These are phyloP conservation scores for Alnus glutinosa DNA, from an alignment of 306 rosid species.

Conservation along the genomic window DNA sequence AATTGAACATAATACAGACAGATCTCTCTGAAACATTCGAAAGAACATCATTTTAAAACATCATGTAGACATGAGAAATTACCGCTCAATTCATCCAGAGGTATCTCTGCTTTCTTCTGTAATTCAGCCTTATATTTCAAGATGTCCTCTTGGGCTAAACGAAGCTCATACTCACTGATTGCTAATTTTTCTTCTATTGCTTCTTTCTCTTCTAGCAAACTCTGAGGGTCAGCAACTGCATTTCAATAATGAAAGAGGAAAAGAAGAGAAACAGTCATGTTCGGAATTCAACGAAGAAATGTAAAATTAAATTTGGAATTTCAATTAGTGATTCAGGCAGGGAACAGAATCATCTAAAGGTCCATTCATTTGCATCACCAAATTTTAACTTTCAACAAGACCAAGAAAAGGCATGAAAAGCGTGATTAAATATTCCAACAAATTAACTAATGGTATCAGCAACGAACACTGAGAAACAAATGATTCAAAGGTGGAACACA, in stretches of 20 bases:
- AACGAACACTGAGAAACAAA: neutral
- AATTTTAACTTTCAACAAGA: too few relatives aligned
- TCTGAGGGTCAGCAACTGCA: conserved; percentile 95
- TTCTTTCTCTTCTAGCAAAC: conserved; percentile 84
- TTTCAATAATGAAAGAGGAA: conserved; percentile 34
- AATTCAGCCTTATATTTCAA: conserved; percentile 59
- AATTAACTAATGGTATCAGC: neutral
- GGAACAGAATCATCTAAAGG: neutral
- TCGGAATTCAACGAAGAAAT: neutral
- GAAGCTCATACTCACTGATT: conserved; percentile 83
- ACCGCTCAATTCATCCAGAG: conserved; percentile 51
- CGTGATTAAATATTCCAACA: neutral
- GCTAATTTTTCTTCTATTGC: conserved; percentile 80
- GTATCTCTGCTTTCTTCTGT: conserved; percentile 59
- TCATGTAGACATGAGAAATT: conserved; percentile 25
- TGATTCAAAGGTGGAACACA: neutral
- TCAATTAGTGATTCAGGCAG: neutral
- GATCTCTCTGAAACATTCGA: conserved; percentile 2
- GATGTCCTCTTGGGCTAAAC: conserved; percentile 91
- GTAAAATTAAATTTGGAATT: neutral
- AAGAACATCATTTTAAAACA: conserved; percentile 2
- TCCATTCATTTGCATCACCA: neutral
- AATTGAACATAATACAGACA: conserved; percentile 18
- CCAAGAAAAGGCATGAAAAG: neutral
- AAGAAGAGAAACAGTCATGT: conserved; percentile 11